Conservation (phyloP, 257 asterid species). For the Ligustrum vulgare region DNA sequence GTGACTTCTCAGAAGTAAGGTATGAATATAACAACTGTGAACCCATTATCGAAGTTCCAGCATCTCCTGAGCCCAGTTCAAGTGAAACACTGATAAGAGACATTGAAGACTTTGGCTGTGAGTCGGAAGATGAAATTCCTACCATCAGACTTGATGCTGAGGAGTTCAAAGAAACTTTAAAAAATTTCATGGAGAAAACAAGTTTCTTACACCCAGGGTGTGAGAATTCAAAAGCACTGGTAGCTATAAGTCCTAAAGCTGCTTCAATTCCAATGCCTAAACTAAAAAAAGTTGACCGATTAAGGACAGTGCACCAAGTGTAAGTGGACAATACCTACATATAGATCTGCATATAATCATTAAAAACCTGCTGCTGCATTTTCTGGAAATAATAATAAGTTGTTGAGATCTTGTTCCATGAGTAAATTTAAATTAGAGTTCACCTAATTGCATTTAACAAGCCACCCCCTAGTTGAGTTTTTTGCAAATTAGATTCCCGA, state of each 20-base stretch:
- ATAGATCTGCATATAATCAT: not conserved
- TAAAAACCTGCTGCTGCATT: not conserved
- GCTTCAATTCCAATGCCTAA: conserved; percentile 30
- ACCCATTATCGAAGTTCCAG: conserved; percentile 55
- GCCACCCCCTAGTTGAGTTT: not conserved
- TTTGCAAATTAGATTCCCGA: not conserved
- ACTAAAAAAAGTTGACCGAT: conserved; percentile 20
- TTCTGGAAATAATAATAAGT: not conserved
- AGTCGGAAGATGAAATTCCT: conserved; percentile 36
- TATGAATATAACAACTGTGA: conserved; percentile 20
- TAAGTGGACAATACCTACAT: conserved; percentile 31
- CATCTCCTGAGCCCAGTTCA: conserved; percentile 40
- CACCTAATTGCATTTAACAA: not conserved
- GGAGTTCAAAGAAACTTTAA: conserved; percentile 16
- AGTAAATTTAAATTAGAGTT: not conserved
- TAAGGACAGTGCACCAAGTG: conserved; percentile 51
- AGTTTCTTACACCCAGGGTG: not conserved
- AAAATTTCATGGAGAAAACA: conserved; percentile 8
- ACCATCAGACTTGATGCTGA: conserved; percentile 28
- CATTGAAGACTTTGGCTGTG: conserved; percentile 36
- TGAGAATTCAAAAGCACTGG: conserved; percentile 36
- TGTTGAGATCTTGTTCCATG: not conserved
- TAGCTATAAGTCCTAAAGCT: conserved; percentile 12
- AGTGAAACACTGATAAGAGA: conserved; percentile 24
- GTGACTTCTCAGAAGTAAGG: not conserved